Evolutionary conservation across 768 basidiomycete species (phyloP).

Genomic region (Paxillus ammoniavirescens): DNA sequence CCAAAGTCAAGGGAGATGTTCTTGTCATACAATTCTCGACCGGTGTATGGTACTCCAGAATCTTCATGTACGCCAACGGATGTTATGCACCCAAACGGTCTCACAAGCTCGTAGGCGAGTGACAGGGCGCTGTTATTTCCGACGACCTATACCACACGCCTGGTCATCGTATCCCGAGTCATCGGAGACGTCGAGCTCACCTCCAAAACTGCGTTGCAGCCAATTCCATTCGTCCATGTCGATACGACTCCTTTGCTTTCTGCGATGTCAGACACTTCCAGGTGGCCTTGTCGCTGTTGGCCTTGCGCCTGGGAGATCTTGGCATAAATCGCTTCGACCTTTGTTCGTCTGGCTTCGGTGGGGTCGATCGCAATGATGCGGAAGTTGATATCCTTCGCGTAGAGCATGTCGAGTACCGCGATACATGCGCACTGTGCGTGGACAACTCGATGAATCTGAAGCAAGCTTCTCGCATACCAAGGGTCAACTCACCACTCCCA

Average conservation of each 20-base stretch:
- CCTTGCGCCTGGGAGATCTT: slow-evolving; percentile 44
- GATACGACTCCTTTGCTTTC: slow-evolving; percentile 48
- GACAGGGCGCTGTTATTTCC: slow-evolving; percentile 63
- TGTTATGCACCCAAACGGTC: slow-evolving; percentile 71
- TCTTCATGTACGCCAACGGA: slow-evolving; percentile 74
- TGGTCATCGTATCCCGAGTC: background rate
- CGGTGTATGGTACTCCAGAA: slow-evolving; percentile 52
- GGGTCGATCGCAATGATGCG: slow-evolving; percentile 67
- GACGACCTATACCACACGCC: slow-evolving; percentile 49
- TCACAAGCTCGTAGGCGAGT: slow-evolving; percentile 68
- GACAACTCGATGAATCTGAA: background rate
- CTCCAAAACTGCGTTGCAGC: slow-evolving; percentile 68
- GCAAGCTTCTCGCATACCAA: background rate
- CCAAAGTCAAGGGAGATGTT: slow-evolving; percentile 82
- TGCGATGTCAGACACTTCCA: slow-evolving; percentile 50
- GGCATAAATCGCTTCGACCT: slow-evolving; percentile 57
- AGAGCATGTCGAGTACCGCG: slow-evolving; percentile 60
- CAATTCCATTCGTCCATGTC: slow-evolving; percentile 54
- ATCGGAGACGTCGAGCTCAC: slow-evolving; percentile 31
- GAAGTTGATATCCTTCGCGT: slow-evolving; percentile 43
- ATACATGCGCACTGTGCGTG: slow-evolving; percentile 53
- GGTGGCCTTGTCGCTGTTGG: slow-evolving; percentile 34
- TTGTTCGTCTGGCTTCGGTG: slow-evolving; percentile 52
- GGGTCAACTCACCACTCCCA: slow-evolving; percentile 53
- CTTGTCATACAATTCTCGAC: slow-evolving; percentile 63